phyloP scores from a whole-genome alignment of 2,329 filamentous ascomycete species.

The Xylaria sp. region DNA sequence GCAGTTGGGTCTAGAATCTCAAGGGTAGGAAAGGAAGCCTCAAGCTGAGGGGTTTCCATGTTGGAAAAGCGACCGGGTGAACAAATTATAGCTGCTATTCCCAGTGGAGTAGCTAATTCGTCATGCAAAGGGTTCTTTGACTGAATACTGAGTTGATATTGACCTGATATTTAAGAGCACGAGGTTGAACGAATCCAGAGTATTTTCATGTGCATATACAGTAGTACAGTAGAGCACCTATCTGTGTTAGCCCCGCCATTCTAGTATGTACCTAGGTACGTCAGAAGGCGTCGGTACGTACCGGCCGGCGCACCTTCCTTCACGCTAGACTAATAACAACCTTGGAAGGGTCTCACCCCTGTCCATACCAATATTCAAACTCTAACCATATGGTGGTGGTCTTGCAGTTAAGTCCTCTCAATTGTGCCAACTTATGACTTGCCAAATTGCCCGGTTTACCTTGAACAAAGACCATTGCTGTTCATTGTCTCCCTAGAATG shows the following conservation, averaged over 20 bases:
- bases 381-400: neutral
- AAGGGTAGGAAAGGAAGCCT: conserved; percentile 51
- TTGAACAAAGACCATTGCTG: neutral
- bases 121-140: neutral
- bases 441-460: neutral
- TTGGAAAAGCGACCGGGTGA: neutral
- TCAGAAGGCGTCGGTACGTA: neutral
- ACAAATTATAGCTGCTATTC: neutral
- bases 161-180: neutral
- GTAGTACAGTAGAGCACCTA: no score
- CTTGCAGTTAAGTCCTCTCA: neutral
- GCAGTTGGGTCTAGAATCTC: conserved; percentile 59
- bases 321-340: no score
- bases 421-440: conserved; percentile 1
- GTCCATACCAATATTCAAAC: no score
- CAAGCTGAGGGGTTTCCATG: conserved; percentile 32
- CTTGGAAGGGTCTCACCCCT: neutral
- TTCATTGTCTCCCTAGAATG: neutral
- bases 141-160: neutral
- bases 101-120: neutral
- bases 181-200: neutral
- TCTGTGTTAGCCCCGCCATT: neutral
- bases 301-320: neutral
- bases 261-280: conserved; percentile 1
- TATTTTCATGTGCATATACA: no score